phyloP scores from a whole-genome alignment of 352 stramenopile species.

The Phytophthora hybrid region DNA sequence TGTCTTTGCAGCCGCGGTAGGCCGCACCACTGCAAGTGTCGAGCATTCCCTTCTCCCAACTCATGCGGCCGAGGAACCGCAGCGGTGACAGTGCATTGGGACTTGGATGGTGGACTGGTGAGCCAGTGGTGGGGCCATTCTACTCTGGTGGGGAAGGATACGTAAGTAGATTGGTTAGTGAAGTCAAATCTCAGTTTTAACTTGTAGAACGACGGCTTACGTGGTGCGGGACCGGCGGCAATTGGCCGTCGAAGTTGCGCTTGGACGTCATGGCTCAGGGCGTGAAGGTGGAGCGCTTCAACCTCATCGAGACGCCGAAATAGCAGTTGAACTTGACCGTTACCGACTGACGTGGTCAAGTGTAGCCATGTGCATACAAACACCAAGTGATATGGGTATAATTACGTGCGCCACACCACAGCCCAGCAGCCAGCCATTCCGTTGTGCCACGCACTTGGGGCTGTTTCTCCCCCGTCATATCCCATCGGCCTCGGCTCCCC shows the following conservation, averaged over 20 bases:
- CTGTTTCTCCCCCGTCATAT: conserved; percentile 22
- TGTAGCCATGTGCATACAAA: conserved; percentile 19
- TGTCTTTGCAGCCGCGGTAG: conserved; percentile 11
- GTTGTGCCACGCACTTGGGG: conserved; percentile 8
- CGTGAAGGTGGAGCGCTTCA: neutral
- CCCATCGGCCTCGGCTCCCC: neutral
- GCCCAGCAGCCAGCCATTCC: conserved; percentile 32
- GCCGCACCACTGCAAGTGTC: conserved; percentile 27
- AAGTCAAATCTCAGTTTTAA: neutral
- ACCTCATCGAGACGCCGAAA: conserved; percentile 8
- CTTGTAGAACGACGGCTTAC: conserved; percentile 13
- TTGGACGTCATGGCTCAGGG: neutral
- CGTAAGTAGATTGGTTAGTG: neutral
- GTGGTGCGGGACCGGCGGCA: conserved; percentile 18
- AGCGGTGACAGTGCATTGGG: conserved; percentile 8
- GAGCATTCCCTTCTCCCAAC: conserved; percentile 65
- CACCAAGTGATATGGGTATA: neutral
- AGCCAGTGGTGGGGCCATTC: conserved; percentile 2
- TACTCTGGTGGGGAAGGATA: neutral
- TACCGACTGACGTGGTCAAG: conserved; percentile 6
- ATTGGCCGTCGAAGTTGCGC: conserved; percentile 8
- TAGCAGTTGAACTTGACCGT: conserved; percentile 13
- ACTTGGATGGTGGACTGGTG: neutral
- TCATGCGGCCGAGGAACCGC: conserved; percentile 58
- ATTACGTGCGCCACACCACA: conserved; percentile 3